Conservation (phyloP, 1,284 basidiomycete genomes). For the Ganoderma boninense region DNA sequence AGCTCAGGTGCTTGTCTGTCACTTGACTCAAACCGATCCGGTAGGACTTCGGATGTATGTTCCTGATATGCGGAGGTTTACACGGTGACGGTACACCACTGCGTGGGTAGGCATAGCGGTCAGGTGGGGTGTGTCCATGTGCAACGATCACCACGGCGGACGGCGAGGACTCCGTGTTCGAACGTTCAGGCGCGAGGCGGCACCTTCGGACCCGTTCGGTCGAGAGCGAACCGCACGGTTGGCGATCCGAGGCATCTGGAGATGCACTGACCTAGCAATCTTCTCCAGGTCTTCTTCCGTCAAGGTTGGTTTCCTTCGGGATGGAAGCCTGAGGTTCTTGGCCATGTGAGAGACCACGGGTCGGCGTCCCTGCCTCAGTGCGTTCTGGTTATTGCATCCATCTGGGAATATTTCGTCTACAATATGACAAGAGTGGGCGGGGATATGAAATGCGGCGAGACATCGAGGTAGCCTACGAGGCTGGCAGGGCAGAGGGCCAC, state of each 20-base stretch:
- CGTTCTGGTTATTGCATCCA: constrained; percentile 2
- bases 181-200: no score
- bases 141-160: neutral
- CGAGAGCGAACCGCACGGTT: neutral
- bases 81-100: no score
- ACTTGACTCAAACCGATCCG: neutral
- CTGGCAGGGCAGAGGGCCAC: neutral
- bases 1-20: neutral
- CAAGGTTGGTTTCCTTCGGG: neutral
- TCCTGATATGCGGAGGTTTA: neutral
- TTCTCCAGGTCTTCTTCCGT: neutral
- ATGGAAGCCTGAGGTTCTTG: neutral
- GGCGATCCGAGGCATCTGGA: neutral
- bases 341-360: neutral
- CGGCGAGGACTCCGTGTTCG: neutral
- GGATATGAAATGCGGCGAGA: neutral
- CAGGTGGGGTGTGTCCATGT: neutral
- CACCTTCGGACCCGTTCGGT: neutral
- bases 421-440: neutral
- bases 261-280: neutral
- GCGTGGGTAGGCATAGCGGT: neutral
- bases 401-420: neutral
- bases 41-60: neutral
- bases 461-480: neutral
- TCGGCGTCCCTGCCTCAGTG: no score